Evolutionary conservation across 2,329 filamentous ascomycete species (phyloP).

Genomic region (Blastomyces percursus): DNA sequence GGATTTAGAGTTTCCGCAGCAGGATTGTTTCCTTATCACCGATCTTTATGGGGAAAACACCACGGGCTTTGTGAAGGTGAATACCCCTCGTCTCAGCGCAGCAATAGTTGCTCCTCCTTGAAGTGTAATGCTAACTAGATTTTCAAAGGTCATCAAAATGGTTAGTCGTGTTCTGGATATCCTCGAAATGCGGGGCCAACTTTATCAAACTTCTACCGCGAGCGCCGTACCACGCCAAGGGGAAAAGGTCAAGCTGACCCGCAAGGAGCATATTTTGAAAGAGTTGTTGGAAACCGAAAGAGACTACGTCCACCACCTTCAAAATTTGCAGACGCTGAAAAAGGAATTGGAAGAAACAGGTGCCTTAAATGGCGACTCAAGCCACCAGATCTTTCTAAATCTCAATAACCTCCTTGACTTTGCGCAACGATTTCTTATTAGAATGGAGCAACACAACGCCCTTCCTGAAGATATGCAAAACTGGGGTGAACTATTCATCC

Average conservation of each 20-base stretch:
- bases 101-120: not conserved
- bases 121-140: not conserved
- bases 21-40: slow-evolving; percentile 82
- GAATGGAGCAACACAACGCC: slow-evolving; percentile 89
- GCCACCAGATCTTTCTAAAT: slow-evolving; percentile 94
- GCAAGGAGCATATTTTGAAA: slow-evolving; percentile 79
- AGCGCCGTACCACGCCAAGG: slow-evolving; percentile 40
- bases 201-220: slow-evolving; percentile 52
- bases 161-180: slow-evolving; percentile 87
- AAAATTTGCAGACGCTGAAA: slow-evolving; percentile 86
- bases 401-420: slow-evolving; percentile 92
- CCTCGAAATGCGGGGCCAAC: slow-evolving; percentile 63
- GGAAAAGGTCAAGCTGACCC: slow-evolving; percentile 47
- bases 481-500: slow-evolving; percentile 86
- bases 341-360: slow-evolving; percentile 80
- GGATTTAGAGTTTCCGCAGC: slow-evolving; percentile 65
- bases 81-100: not conserved
- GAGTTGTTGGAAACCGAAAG: slow-evolving; percentile 91
- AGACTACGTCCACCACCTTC: slow-evolving; percentile 94
- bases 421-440: slow-evolving; percentile 86
- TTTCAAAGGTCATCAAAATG: slow-evolving; percentile 63
- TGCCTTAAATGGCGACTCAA: slow-evolving; percentile 74
- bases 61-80: slow-evolving; percentile 88
- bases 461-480: slow-evolving; percentile 65
- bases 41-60: slow-evolving; percentile 92